phyloP scores from a whole-genome alignment of 2,329 filamentous ascomycete genomes.

The Diaporthe sp. region DNA sequence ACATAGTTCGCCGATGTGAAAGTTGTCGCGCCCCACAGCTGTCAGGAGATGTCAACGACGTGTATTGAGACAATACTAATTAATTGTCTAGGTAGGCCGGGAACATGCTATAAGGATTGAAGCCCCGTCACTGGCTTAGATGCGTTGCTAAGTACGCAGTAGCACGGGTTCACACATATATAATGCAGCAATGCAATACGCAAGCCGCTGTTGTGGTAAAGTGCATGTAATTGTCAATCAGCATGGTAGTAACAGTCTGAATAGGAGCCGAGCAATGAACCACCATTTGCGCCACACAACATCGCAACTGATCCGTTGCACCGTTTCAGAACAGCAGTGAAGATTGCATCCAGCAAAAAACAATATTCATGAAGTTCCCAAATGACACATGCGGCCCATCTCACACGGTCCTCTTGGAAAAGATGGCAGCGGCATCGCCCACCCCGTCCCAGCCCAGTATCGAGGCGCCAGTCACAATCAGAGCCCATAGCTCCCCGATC shows the following conservation, averaged over 20 bases:
- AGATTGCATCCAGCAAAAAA: too few relatives aligned
- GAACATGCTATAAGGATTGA: background rate
- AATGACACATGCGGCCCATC: too few relatives aligned
- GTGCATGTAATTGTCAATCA: too few relatives aligned
- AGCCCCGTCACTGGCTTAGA: background rate
- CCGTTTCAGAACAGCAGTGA: background rate
- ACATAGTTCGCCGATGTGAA: background rate
- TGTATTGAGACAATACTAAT: background rate
- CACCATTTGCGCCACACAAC: background rate
- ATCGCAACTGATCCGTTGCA: background rate
- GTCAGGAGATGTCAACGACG: background rate
- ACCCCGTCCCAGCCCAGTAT: conserved; percentile 48
- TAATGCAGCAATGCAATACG: background rate
- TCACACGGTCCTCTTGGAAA: conserved; percentile 35
- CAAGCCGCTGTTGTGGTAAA: too few relatives aligned
- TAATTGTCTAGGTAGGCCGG: background rate
- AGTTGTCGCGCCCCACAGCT: background rate
- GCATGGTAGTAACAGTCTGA: background rate
- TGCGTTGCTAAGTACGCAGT: background rate
- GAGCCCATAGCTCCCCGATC: conserved; percentile 47
- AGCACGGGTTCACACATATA: background rate
- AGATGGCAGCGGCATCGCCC: conserved; percentile 48
- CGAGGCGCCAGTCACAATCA: conserved; percentile 46
- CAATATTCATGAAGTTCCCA: too few relatives aligned
- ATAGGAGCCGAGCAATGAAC: background rate